Evolutionary conservation across 2,329 filamentous ascomycete species (phyloP).

Genomic region (Mycocentrospora acerina): DNA sequence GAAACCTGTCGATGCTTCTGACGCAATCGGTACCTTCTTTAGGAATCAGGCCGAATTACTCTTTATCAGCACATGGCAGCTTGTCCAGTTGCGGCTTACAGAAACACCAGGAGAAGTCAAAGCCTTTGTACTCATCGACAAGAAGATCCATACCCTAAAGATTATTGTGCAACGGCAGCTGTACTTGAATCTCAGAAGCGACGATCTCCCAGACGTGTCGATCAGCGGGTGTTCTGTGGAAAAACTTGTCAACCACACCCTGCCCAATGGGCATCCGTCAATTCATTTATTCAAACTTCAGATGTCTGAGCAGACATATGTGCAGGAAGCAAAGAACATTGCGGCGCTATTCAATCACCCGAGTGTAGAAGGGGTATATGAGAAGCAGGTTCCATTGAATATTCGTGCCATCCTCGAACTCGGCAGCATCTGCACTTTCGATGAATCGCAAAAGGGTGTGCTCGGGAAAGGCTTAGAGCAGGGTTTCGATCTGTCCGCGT

Average conservation of each 20-base stretch:
- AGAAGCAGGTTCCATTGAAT: slow-evolving; percentile 85
- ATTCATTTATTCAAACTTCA: slow-evolving; percentile 93
- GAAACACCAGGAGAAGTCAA: slow-evolving; percentile 83
- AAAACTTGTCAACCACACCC: slow-evolving; percentile 86
- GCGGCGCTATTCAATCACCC: slow-evolving; percentile 83
- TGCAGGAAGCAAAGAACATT: slow-evolving; percentile 81
- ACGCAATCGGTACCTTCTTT: slow-evolving; percentile 72
- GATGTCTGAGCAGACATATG: slow-evolving; percentile 84
- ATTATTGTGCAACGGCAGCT: slow-evolving; percentile 86
- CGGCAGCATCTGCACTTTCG: slow-evolving; percentile 89
- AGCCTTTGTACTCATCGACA: slow-evolving; percentile 89
- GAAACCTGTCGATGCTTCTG: slow-evolving; percentile 61
- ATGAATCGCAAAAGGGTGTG: slow-evolving; percentile 85
- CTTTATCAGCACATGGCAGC: slow-evolving; percentile 92
- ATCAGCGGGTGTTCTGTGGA: slow-evolving; percentile 85
- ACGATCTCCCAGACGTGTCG: slow-evolving; percentile 84
- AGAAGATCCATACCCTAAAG: slow-evolving; percentile 84
- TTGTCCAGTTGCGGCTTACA: slow-evolving; percentile 81
- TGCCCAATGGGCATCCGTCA: slow-evolving; percentile 93
- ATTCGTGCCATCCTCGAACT: slow-evolving; percentile 85
- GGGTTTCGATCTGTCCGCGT: slow-evolving; percentile 81
- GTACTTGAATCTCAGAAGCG: slow-evolving; percentile 87
- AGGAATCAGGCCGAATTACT: slow-evolving; percentile 87
- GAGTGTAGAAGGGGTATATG: slow-evolving; percentile 96
- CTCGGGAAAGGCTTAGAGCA: slow-evolving; percentile 90